These are phyloP conservation scores for Labyrinthula sp. DNA, from an alignment of 352 stramenopile species.

Conservation along the genomic window DNA sequence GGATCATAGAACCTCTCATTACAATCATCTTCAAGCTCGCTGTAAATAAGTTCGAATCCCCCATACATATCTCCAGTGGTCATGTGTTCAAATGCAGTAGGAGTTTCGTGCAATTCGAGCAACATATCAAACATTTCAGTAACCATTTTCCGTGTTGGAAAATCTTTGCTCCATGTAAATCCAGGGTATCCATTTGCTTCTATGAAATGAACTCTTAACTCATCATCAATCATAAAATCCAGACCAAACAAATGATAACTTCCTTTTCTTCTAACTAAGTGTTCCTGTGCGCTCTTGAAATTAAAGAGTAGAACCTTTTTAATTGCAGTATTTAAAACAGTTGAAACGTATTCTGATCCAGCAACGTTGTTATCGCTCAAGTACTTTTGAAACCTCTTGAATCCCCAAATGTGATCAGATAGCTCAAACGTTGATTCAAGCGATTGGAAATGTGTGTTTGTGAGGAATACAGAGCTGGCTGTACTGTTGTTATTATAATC, in stretches of 20 bases:
- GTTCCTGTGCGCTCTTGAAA: slow-evolving; percentile 24
- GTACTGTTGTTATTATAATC: slow-evolving; percentile 5
- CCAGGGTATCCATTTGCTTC: slow-evolving; percentile 71
- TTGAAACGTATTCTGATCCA: slow-evolving; percentile 26
- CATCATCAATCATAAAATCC: slow-evolving; percentile 73
- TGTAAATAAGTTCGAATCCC: slow-evolving; percentile 27
- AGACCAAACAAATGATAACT: slow-evolving; percentile 57
- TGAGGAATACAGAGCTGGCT: slow-evolving; percentile 18
- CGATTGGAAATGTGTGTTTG: slow-evolving; percentile 27
- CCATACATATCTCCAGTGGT: slow-evolving; percentile 27
- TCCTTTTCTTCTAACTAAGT: slow-evolving; percentile 17
- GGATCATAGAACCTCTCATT: slow-evolving; percentile 26
- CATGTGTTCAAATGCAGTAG: slow-evolving; percentile 21
- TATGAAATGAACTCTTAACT: slow-evolving; percentile 56
- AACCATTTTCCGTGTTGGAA: slow-evolving; percentile 20
- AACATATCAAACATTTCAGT: slow-evolving; percentile 29
- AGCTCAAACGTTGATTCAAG: slow-evolving; percentile 27
- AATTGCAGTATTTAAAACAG: slow-evolving; percentile 23
- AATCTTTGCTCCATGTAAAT: slow-evolving; percentile 61
- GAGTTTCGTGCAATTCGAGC: slow-evolving; percentile 21
- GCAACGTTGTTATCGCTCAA: slow-evolving; percentile 25
- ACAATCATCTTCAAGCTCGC: slow-evolving; percentile 28
- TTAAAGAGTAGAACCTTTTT: slow-evolving; percentile 28
- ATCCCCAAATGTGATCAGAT: slow-evolving; percentile 28
- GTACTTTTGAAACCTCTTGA: slow-evolving; percentile 25